Evolutionary conservation across 495 filamentous ascomycete species (phyloP).

Genomic region (Acidomyces sp.): DNA sequence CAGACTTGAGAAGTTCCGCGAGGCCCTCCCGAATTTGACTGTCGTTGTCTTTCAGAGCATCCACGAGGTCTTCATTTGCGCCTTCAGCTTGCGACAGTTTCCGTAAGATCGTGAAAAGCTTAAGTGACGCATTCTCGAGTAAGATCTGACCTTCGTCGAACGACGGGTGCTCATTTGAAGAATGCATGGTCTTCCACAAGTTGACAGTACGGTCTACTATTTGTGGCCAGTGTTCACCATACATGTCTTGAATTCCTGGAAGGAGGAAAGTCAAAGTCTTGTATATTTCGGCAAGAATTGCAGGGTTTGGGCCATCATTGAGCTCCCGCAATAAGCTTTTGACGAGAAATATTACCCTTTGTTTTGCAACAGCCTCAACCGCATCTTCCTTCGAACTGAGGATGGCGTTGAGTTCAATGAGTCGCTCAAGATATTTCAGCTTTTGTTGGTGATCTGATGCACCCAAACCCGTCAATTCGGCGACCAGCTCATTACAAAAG

Average conservation of each 20-base stretch:
- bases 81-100: slow-evolving; percentile 38
- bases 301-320: slow-evolving; percentile 32
- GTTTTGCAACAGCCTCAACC: slow-evolving; percentile 42
- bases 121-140: slow-evolving; percentile 54
- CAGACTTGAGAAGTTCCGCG: slow-evolving; percentile 40
- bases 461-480: slow-evolving; percentile 44
- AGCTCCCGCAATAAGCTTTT: slow-evolving; percentile 64
- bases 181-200: slow-evolving; percentile 17
- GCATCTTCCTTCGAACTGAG: slow-evolving; percentile 39
- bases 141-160: slow-evolving; percentile 33
- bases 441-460: slow-evolving; percentile 11
- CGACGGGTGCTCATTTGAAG: not conserved
- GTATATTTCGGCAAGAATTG: slow-evolving; percentile 46
- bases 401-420: slow-evolving; percentile 47
- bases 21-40: slow-evolving; percentile 40
- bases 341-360: slow-evolving; percentile 68
- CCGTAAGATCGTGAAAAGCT: slow-evolving; percentile 50
- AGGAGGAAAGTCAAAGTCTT: slow-evolving; percentile 52
- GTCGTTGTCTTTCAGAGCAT: slow-evolving; percentile 48
- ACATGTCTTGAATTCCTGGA: slow-evolving; percentile 59
- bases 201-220: slow-evolving; percentile 40
- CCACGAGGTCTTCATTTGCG: slow-evolving; percentile 73
- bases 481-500: slow-evolving; percentile 46
- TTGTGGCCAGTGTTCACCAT: slow-evolving; percentile 74
- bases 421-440: slow-evolving; percentile 35